Conservation (phyloP, 1,284 basidiomycete genomes). For the Cyathus olla region DNA sequence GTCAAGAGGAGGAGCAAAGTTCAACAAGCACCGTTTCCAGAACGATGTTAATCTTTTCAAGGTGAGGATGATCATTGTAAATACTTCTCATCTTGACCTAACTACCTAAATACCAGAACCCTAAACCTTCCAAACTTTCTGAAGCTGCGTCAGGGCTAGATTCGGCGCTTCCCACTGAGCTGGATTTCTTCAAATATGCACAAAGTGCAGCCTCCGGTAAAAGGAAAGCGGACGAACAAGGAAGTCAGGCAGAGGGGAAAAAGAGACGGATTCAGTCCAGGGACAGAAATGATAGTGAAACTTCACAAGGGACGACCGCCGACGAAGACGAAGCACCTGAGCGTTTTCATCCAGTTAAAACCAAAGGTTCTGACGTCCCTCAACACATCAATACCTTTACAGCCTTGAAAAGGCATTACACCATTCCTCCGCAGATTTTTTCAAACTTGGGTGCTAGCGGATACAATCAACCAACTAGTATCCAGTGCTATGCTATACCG, state of each 20-base stretch:
- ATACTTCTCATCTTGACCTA: neutral
- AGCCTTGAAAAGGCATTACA: slow-evolving; percentile 65
- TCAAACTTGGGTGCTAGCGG: slow-evolving; percentile 71
- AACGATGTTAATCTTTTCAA: slow-evolving; percentile 81
- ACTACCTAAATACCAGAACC: slow-evolving; percentile 20
- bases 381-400: slow-evolving; percentile 67
- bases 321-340: slow-evolving; percentile 29
- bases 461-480: slow-evolving; percentile 75
- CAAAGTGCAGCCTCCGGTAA: slow-evolving; percentile 62
- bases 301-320: slow-evolving; percentile 35
- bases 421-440: slow-evolving; percentile 66
- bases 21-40: slow-evolving; percentile 84
- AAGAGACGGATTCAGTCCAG: slow-evolving; percentile 46
- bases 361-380: slow-evolving; percentile 79
- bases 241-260: slow-evolving; percentile 40
- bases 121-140: neutral
- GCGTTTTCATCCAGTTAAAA: slow-evolving; percentile 67
- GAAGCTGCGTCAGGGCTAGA: neutral
- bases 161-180: slow-evolving; percentile 74
- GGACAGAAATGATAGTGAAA: slow-evolving; percentile 40
- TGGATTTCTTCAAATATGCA: slow-evolving; percentile 93
- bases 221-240: slow-evolving; percentile 47
- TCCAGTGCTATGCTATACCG: slow-evolving; percentile 81
- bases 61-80: too few relatives aligned
- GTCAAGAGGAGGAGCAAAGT: slow-evolving; percentile 80